Percentiles rank a stretch among this genome's conserved stretches.
These are phyloP conservation scores for Colletotrichum australisinense DNA, from an alignment of 2,329 filamentous ascomycete genomes.

Conservation along the genomic window DNA sequence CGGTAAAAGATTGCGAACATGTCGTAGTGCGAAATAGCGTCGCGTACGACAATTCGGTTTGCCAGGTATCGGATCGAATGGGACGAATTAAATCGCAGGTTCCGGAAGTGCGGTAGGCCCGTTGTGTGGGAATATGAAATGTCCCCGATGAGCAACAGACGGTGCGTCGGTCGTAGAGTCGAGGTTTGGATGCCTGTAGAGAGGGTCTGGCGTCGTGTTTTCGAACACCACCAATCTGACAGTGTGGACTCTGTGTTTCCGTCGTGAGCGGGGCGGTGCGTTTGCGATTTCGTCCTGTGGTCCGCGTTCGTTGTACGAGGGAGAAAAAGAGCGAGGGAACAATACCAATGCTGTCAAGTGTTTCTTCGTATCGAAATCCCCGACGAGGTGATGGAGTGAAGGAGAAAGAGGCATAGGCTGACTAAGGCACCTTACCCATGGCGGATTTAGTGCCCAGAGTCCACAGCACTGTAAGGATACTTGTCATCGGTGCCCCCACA, in stretches of 20 bases:
- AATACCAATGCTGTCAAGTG: not conserved
- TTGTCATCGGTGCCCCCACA: not conserved
- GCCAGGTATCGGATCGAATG: not conserved
- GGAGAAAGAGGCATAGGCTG: conserved; percentile 3
- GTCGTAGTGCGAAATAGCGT: not conserved
- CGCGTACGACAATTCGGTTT: not conserved
- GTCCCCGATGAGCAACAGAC: not conserved
- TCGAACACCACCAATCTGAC: not conserved
- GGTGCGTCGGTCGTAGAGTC: not conserved
- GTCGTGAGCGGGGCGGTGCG: not conserved
- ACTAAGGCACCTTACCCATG: not conserved
- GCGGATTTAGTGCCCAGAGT: not conserved
- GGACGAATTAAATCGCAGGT: not conserved
- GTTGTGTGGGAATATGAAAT: not conserved
- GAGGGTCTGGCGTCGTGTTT: not conserved
- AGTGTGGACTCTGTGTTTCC: not conserved
- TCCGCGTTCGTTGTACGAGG: not conserved
- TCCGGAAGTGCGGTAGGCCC: not conserved
- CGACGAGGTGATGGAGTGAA: not conserved
- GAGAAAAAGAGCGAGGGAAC: not conserved
- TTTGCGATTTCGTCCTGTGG: conserved; percentile 3
- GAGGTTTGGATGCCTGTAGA: not conserved
- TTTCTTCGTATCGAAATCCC: not conserved
- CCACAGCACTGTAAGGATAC: not conserved
- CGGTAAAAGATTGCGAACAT: conserved; percentile 8